A percentile compares a stretch with the other conserved stretches of the same genome.
Conservation (phyloP, 1,284 basidiomycete genomes). For the Puccinia horiana region DNA sequence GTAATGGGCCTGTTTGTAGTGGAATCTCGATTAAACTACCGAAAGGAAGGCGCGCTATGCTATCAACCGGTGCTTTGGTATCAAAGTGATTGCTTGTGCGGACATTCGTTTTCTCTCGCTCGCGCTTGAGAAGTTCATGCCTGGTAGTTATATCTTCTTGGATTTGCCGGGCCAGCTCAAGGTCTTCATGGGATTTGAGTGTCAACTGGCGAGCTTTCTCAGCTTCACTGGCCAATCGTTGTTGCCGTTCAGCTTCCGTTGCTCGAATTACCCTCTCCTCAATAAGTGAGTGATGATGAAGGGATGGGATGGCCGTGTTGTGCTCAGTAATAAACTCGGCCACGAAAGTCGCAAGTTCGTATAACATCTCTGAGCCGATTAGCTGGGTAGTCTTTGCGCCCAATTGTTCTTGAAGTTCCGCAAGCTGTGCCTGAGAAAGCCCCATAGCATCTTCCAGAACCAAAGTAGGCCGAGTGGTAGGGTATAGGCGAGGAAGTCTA, state of each 20-base stretch:
- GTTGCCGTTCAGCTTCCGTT: slow-evolving; percentile 37
- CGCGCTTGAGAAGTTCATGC: slow-evolving; percentile 25
- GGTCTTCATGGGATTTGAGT: slow-evolving; percentile 37
- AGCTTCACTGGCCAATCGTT: slow-evolving; percentile 26
- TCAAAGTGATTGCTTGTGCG: background rate
- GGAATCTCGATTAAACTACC: slow-evolving; percentile 22
- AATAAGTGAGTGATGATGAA: slow-evolving; percentile 7
- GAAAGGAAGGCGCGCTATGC: background rate
- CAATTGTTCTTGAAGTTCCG: slow-evolving; percentile 48
- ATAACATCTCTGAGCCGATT: slow-evolving; percentile 58
- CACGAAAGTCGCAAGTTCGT: slow-evolving; percentile 55
- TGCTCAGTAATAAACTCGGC: slow-evolving; percentile 43
- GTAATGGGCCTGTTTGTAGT: slow-evolving; percentile 5
- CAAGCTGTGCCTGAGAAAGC: slow-evolving; percentile 10
- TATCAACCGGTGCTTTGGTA: slow-evolving; percentile 1
- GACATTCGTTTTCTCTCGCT: slow-evolving; percentile 33
- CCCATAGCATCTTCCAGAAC: slow-evolving; percentile 39
- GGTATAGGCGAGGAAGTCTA: slow-evolving; percentile 41
- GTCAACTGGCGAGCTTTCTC: slow-evolving; percentile 31
- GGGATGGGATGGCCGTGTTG: slow-evolving; percentile 1
- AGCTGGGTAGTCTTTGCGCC: slow-evolving; percentile 53
- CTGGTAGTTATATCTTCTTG: slow-evolving; percentile 34
- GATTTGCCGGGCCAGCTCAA: slow-evolving; percentile 43
- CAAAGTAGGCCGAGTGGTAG: slow-evolving; percentile 28
- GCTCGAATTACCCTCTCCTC: slow-evolving; percentile 39